phyloP scores from a whole-genome alignment of 2,329 filamentous ascomycete species.

The Colletotrichum trifolii region DNA sequence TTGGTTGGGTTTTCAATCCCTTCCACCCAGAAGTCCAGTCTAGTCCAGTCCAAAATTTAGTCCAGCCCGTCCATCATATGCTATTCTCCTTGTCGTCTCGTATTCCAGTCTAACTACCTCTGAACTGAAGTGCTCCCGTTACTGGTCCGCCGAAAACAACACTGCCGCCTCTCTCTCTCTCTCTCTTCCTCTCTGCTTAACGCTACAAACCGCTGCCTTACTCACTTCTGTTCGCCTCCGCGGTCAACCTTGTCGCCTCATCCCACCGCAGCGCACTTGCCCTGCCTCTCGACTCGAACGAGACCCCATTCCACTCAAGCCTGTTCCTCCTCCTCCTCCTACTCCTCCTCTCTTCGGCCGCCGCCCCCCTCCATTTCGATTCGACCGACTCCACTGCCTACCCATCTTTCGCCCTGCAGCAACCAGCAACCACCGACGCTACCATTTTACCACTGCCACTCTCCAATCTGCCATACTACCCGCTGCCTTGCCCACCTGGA shows the following conservation, averaged over 20 bases:
- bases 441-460: slow-evolving; percentile 32
- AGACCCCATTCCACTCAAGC: slow-evolving; percentile 17
- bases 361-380: slow-evolving; percentile 33
- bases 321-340: slow-evolving; percentile 12
- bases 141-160: too few species aligned
- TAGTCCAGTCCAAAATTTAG: background rate
- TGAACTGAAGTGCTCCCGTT: too few species aligned
- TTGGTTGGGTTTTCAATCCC: slow-evolving; percentile 20
- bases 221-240: background rate
- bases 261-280: background rate
- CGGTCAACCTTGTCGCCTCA: background rate
- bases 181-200: background rate
- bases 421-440: slow-evolving; percentile 32
- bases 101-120: background rate
- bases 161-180: too few species aligned
- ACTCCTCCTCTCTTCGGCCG: background rate
- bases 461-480: slow-evolving; percentile 29
- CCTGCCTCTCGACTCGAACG: slow-evolving; percentile 3
- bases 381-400: slow-evolving; percentile 29
- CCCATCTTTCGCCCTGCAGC: slow-evolving; percentile 37
- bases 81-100: slow-evolving; percentile 9
- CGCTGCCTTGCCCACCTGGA: slow-evolving; percentile 27
- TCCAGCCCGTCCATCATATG: slow-evolving; percentile 2
- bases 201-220: too few species aligned
- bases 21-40: background rate